These are phyloP conservation scores for Sclerotinia minor DNA, from an alignment of 2,329 filamentous ascomycete genomes.

Conservation along the genomic window DNA sequence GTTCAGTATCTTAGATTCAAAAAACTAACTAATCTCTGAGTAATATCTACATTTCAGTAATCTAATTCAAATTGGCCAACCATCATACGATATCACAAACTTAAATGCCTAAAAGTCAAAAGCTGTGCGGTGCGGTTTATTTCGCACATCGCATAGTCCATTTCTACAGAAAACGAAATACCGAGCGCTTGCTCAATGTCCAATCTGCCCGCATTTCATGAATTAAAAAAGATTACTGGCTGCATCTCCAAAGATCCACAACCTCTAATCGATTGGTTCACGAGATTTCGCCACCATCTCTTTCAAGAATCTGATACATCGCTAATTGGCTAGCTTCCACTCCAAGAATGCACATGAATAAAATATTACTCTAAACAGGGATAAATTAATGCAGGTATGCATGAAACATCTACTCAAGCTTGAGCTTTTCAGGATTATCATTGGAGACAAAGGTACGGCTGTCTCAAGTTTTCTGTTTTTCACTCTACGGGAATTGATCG, in stretches of 20 bases:
- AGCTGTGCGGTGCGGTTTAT: no score
- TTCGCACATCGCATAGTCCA: background rate
- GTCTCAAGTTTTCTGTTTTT: constrained; percentile 12
- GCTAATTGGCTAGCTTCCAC: constrained; percentile 4
- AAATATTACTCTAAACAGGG: constrained; percentile 14
- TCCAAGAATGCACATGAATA: constrained; percentile 1
- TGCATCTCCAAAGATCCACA: constrained; percentile 1
- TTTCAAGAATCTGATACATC: constrained; percentile 14
- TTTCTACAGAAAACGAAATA: constrained; percentile 10
- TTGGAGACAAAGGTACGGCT: constrained; percentile 11
- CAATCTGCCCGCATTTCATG: background rate
- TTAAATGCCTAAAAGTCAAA: no score
- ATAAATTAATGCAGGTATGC: constrained; percentile 18
- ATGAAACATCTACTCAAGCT: constrained; percentile 21
- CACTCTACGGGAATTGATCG: constrained; percentile 16
- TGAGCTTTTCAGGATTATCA: constrained; percentile 13
- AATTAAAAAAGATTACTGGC: background rate
- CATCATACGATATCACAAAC: no score
- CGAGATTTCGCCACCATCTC: background rate
- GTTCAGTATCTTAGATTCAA: background rate
- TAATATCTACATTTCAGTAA: no score
- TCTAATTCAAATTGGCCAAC: no score
- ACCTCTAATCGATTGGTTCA: constrained; percentile 4
- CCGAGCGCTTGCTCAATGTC: constrained; percentile 8
- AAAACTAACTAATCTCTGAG: background rate